Percentiles rank a stretch among this genome's conserved stretches.
Conservation (phyloP, 768 basidiomycete genomes). For the Erythrobasidium yunnanense region DNA sequence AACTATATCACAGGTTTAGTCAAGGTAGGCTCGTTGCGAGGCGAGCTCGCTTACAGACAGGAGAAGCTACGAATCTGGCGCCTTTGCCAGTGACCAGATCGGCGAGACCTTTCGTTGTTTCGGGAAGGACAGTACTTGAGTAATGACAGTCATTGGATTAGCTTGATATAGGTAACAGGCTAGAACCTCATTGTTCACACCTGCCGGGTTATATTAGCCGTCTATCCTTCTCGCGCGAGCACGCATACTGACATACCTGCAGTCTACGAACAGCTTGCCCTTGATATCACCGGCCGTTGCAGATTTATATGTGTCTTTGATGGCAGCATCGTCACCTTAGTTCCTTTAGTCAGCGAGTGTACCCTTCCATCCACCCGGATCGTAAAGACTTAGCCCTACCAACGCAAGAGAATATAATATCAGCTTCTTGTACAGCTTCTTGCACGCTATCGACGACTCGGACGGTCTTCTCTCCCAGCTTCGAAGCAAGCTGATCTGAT, state of each 20-base stretch:
- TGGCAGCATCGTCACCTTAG: constrained; percentile 24
- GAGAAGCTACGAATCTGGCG: constrained; percentile 7
- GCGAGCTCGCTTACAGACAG: constrained; percentile 6
- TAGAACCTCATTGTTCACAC: too few relatives aligned
- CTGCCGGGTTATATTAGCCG: too few relatives aligned
- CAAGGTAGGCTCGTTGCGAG: not conserved
- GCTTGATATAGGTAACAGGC: not conserved
- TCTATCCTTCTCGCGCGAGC: too few relatives aligned
- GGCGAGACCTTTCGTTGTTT: constrained; percentile 14
- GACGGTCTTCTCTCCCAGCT: constrained; percentile 4
- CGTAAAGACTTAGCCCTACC: not conserved
- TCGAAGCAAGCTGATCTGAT: not conserved
- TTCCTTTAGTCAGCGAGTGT: not conserved
- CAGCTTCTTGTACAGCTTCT: constrained; percentile 10
- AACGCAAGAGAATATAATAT: constrained; percentile 29
- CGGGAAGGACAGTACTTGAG: constrained; percentile 6
- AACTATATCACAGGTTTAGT: not conserved
- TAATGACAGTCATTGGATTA: too few relatives aligned
- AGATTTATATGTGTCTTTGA: constrained; percentile 7
- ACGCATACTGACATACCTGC: constrained; percentile 5
- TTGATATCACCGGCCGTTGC: constrained; percentile 8
- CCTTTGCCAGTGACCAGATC: not conserved
- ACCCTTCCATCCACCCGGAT: not conserved
- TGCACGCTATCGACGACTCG: not conserved
- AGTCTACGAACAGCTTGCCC: constrained; percentile 27